Percentiles rank a stretch among this genome's conserved stretches.
These are phyloP conservation scores for Epipyxis sp. DNA, from an alignment of 108 stramenopile species.

Conservation along the genomic window DNA sequence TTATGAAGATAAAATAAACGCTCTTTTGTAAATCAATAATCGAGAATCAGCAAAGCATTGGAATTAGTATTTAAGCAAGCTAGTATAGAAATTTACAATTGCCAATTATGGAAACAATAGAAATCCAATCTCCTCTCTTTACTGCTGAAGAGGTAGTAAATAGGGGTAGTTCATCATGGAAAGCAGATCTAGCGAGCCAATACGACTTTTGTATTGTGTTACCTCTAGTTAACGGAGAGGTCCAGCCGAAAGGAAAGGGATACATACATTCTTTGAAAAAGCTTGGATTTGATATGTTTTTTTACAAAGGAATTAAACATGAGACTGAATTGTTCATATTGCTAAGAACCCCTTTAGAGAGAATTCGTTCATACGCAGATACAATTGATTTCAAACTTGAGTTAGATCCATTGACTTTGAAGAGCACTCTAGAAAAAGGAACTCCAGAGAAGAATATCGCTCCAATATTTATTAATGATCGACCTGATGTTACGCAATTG, in stretches of 20 bases:
- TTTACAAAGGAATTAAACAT: neutral
- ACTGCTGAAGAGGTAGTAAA: too few species aligned
- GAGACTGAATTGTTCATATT: slow-evolving; percentile 5
- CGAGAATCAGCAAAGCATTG: too few species aligned
- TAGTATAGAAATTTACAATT: too few species aligned
- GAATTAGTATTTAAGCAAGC: too few species aligned
- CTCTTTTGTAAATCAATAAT: too few species aligned
- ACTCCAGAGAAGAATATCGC: neutral
- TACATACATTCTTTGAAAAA: neutral
- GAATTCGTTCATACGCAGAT: slow-evolving; percentile 2
- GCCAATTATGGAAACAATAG: too few species aligned
- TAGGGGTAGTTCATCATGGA: too few species aligned
- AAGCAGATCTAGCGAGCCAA: neutral
- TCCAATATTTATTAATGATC: neutral
- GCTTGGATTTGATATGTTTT: slow-evolving; percentile 16
- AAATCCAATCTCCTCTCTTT: too few species aligned
- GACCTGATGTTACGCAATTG: neutral
- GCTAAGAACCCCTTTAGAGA: neutral
- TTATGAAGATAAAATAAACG: too few species aligned
- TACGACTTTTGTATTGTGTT: slow-evolving; percentile 31
- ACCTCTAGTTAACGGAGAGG: slow-evolving; percentile 13
- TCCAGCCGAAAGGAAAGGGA: neutral
- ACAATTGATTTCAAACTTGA: neutral
- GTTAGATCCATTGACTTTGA: slow-evolving; percentile 7
- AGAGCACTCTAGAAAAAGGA: neutral